Conservation (phyloP, 257 asterid species). For the Schizonepeta tenuifolia region DNA sequence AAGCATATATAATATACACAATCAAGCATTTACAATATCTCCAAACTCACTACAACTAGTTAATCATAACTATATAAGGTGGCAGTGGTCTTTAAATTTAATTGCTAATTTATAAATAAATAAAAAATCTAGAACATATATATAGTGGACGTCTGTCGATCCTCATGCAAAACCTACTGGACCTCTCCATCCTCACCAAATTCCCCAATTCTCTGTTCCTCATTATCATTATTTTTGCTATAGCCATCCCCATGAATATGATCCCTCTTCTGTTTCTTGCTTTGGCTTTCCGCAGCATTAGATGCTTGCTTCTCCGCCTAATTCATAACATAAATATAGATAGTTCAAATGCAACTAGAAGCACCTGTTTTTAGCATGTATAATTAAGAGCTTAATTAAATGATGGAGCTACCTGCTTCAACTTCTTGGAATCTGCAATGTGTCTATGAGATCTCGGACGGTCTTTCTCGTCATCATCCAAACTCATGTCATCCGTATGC, state of each 20-base stretch:
- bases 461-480: slow-evolving; percentile 61
- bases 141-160: no score
- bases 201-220: slow-evolving; percentile 38
- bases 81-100: no score
- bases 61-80: no score
- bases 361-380: slow-evolving; percentile 3
- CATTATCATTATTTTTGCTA: slow-evolving; percentile 36
- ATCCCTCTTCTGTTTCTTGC: slow-evolving; percentile 64
- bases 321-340: slow-evolving; percentile 10
- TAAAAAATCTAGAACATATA: no score
- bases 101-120: no score
- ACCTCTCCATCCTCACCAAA: slow-evolving; percentile 59
- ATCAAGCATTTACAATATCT: no score
- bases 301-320: slow-evolving; percentile 48
- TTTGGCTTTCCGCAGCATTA: slow-evolving; percentile 52
- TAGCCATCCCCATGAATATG: slow-evolving; percentile 32
- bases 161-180: slow-evolving; percentile 28
- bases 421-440: slow-evolving; percentile 53
- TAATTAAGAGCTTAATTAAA: background rate
- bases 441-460: slow-evolving; percentile 61
- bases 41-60: no score
- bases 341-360: background rate
- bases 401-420: slow-evolving; percentile 52
- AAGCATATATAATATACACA: no score
- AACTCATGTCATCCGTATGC: slow-evolving; percentile 34